phyloP scores from a whole-genome alignment of 768 basidiomycete species.

The Calvatia gigantea region DNA sequence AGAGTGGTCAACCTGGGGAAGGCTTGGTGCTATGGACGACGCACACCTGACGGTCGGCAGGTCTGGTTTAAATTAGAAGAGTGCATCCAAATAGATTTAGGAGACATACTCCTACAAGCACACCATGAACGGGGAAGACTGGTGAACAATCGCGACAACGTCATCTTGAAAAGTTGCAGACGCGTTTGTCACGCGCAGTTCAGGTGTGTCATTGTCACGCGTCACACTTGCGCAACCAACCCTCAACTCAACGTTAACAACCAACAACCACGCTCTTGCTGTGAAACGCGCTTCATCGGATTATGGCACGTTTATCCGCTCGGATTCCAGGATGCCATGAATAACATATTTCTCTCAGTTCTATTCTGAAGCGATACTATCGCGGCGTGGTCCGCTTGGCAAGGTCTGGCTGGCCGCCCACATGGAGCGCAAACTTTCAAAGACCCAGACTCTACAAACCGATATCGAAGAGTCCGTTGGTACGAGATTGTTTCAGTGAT shows the following conservation, averaged over 20 bases:
- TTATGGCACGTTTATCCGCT: conserved; percentile 10
- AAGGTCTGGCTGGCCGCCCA: conserved; percentile 99
- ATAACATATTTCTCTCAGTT: conserved; percentile 46
- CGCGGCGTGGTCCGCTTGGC: conserved; percentile 89
- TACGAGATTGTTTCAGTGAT: conserved; percentile 29
- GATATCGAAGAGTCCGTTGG: conserved; percentile 94
- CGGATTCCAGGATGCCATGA: neutral
- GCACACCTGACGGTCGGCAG: neutral
- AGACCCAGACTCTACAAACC: conserved; percentile 90
- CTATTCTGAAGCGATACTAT: conserved; percentile 91
- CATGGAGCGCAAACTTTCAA: conserved; percentile 97
- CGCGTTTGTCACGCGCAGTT: conserved; percentile 2
- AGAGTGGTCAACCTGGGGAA: neutral
- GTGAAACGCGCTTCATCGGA: neutral
- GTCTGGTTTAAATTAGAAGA: neutral
- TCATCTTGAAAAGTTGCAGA: neutral
- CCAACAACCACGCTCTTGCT: neutral
- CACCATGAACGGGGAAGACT: too few relatives aligned
- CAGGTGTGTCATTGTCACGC: neutral
- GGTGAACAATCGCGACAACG: neutral
- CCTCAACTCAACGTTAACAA: too few relatives aligned
- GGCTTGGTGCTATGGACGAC: neutral
- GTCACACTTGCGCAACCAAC: too few relatives aligned
- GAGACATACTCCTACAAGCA: neutral
- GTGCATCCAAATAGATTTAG: neutral